A percentile compares a stretch with the other conserved stretches of the same genome.
Evolutionary conservation across 306 rosid genomes (phyloP).

Genomic region (Heteromeles arbutifolia): DNA sequence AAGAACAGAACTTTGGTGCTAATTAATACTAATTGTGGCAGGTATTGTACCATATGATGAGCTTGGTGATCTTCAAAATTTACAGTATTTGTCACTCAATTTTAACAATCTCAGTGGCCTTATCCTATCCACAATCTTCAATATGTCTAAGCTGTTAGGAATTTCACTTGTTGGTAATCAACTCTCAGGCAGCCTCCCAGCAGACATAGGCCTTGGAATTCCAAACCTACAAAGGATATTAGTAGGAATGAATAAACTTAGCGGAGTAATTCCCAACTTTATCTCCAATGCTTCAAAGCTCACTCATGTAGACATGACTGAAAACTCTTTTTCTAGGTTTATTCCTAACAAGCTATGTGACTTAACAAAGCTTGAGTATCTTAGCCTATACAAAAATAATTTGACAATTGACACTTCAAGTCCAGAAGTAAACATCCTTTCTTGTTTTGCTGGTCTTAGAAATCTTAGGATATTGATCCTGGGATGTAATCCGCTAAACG

Average conservation of each 20-base stretch:
- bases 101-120: too few species aligned
- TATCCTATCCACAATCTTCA: too few species aligned
- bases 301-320: too few species aligned
- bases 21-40: too few species aligned
- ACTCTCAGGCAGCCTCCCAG: neutral
- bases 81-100: too few species aligned
- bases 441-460: neutral
- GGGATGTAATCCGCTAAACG: neutral
- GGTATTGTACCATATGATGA: neutral
- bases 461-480: neutral
- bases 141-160: neutral
- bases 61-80: too few species aligned
- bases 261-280: neutral
- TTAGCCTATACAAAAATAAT: neutral
- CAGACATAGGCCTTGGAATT: neutral
- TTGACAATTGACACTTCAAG: neutral
- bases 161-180: neutral
- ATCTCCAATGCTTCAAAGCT: neutral
- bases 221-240: neutral
- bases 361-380: neutral
- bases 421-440: neutral
- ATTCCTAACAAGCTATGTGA: neutral
- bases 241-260: neutral
- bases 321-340: neutral
- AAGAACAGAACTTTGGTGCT: too few species aligned